Base-by-base conservation (phyloP, 192 early-diverging fungal species). In the Borealophlyctis nickersoniae region DNA sequence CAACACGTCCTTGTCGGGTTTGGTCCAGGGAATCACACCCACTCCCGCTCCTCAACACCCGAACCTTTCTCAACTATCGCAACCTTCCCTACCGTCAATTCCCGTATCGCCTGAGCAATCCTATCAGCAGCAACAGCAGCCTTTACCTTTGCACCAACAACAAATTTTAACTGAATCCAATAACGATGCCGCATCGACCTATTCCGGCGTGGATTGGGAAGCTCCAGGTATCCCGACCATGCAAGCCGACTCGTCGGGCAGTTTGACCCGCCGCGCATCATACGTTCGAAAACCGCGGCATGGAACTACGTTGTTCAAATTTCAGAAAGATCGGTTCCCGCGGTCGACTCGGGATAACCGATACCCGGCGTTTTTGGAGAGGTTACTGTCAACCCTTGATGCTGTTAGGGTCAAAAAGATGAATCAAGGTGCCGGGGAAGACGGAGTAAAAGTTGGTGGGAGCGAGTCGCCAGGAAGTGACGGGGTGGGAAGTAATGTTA, bases 321-420 rank as follows among this genome's bases (percentile, higher is more conserved):
- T 69, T 31, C 67, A 69, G 59, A 33, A 54, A 27, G 67, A 69
- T 23, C 51, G 67, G 23, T 69, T 69, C 31, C 67, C 67, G 7
- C 59, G 52, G 14, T 57, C 60, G 0, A 54, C 67, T 3, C n/a
- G 60, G 28, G 67, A 69, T 35, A 69, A 65, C 32, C 67, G 67
- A 26, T 69, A 69, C 55, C 67, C 67, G 13, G 67, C 49, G 24
- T 69, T 69, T 31, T 54, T 69, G 34, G 67, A 69, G 27, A 49
- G 61, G 54, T 31, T 69, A 26, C 48, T 69, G 35, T 32, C 62
- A 22, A 48, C 32, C 54, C 61, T 69, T 56, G 60, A 55, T 30
- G 26, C 34, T 45, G 39, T 45, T 19, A 45, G 39, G 19, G 39
- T 19, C 9, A 45, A 19, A 7, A 45, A 13, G 19, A 19, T 19